Evolutionary conservation across 2,329 filamentous ascomycete species (phyloP).

Genomic region (Peltaster fructicola): DNA sequence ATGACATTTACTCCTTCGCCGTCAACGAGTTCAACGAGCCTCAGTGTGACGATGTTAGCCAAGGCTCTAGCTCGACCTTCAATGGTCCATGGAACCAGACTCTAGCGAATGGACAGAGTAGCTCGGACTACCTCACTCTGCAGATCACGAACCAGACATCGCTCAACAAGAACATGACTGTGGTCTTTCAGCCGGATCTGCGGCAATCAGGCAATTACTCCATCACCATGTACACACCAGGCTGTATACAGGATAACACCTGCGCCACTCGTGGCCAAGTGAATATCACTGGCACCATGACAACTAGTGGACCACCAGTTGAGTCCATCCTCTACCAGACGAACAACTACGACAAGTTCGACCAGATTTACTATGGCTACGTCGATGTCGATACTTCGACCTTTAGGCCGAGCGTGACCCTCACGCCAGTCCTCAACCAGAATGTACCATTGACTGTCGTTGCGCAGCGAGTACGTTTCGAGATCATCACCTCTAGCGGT

Average conservation of each 20-base stretch:
- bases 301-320: conserved; percentile 30
- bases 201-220: conserved; percentile 81
- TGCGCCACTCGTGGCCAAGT: conserved; percentile 64
- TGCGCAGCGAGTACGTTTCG: conserved; percentile 75
- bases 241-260: conserved; percentile 62
- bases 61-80: conserved; percentile 44
- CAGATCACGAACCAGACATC: conserved; percentile 31
- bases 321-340: conserved; percentile 62
- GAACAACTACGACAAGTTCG: conserved; percentile 93
- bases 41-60: conserved; percentile 48
- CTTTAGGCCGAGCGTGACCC: conserved; percentile 66
- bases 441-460: conserved; percentile 55
- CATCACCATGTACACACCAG: conserved; percentile 80
- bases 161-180: conserved; percentile 39
- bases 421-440: conserved; percentile 52
- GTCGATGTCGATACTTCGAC: conserved; percentile 56
- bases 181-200: conserved; percentile 72
- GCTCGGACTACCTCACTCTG: conserved; percentile 60
- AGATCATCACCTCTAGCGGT: conserved; percentile 52
- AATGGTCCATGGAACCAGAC: conserved; percentile 54
- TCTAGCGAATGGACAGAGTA: conserved; percentile 46
- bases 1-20: conserved; percentile 54
- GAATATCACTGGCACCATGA: conserved; percentile 59
- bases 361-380: conserved; percentile 72
- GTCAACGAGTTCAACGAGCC: conserved; percentile 81